Conservation (phyloP, 768 basidiomycete genomes). For the Phylloporus sp. region DNA sequence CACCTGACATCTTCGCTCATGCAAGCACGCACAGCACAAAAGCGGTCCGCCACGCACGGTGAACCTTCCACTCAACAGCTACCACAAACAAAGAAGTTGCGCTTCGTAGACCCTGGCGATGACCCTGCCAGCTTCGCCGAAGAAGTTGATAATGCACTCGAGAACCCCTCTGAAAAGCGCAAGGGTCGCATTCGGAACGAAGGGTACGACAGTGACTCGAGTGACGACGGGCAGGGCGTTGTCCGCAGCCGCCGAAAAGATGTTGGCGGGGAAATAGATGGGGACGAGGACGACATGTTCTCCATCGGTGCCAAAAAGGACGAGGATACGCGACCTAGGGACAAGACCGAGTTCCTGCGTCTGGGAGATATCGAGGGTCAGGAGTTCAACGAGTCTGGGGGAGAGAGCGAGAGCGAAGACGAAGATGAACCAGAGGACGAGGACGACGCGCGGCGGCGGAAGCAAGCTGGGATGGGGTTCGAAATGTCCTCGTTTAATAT, state of each 20-base stretch:
- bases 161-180: conserved; percentile 56
- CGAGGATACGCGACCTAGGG: conserved; percentile 43
- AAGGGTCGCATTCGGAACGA: conserved; percentile 79
- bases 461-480: conserved; percentile 88
- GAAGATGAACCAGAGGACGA: conserved; percentile 57
- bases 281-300: conserved; percentile 80
- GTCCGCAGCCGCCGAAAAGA: conserved; percentile 71
- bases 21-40: conserved; percentile 39
- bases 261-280: conserved; percentile 50
- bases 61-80: conserved; percentile 32
- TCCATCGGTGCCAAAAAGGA: conserved; percentile 55
- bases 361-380: conserved; percentile 97
- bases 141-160: conserved; percentile 71
- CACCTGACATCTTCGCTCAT: conserved; percentile 17
- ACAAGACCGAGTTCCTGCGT: conserved; percentile 72
- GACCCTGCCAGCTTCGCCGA: conserved; percentile 76
- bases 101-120: conserved; percentile 71
- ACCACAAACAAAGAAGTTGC: conserved; percentile 58
- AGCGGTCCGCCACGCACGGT: conserved; percentile 39
- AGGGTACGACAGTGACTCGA: conserved; percentile 92
- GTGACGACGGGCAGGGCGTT: conserved; percentile 92
- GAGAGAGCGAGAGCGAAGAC: conserved; percentile 39
- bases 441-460: conserved; percentile 69
- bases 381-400: conserved; percentile 55
- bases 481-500: conserved; percentile 97